Percentiles rank a stretch among this genome's conserved stretches.
Evolutionary conservation across 2,329 filamentous ascomycete species (phyloP).

Genomic region (Drechslerella stenobrocha): DNA sequence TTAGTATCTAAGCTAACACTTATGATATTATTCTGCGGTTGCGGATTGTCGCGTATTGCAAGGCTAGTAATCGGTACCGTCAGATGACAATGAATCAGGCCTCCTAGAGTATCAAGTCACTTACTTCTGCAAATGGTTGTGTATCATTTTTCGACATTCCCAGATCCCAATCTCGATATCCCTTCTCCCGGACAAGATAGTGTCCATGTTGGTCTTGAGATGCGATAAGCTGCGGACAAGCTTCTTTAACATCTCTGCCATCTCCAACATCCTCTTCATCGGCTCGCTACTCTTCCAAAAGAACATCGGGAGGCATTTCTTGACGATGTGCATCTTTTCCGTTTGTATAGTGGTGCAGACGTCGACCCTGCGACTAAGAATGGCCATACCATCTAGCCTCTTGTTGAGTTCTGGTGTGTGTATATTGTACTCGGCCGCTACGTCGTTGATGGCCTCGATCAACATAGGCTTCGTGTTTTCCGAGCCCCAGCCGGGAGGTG

Average conservation of each 20-base stretch:
- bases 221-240: neutral
- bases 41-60: no score
- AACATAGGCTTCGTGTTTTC: no score
- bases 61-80: no score
- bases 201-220: neutral
- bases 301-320: conserved; percentile 15
- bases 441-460: neutral
- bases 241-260: neutral
- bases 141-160: neutral
- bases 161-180: neutral
- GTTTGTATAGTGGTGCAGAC: neutral
- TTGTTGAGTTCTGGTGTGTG: neutral
- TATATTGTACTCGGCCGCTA: neutral
- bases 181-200: neutral
- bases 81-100: no score
- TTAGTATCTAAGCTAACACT: no score
- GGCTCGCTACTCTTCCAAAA: conserved; percentile 21
- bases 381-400: neutral
- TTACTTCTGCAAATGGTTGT: no score
- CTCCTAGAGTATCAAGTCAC: no score
- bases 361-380: neutral
- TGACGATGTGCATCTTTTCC: conserved; percentile 1
- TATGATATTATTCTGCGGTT: no score
- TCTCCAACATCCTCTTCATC: conserved; percentile 16
- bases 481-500: no score